Base-by-base conservation (phyloP, 768 basidiomycete genomes). In the Phaffia australis region DNA sequence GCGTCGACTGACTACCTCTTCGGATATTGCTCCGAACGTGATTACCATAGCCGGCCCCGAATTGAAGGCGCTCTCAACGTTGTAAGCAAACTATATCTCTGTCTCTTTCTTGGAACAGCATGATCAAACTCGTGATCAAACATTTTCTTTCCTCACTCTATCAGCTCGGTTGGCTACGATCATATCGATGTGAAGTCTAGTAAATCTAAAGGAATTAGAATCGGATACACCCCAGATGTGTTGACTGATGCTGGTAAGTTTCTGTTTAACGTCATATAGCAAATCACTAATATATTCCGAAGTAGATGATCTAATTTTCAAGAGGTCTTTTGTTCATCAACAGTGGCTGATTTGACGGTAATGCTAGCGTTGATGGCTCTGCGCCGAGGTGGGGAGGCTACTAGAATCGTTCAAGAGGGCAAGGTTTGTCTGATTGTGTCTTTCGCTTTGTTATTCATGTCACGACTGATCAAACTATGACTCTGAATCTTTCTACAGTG, bases 291-390 rank as follows among this genome's bases (percentile, higher is more conserved):
- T 59, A 60, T 56, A 32, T 48, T n/a, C 35, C 29, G 7, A 35
- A 0, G 21, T 6, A 9, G 25, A 47, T 27, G 48, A 47, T 5
- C 49, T 19, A 25, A 8, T 9, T 51, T 5, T 16, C 35, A 15
- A 21, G 58, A 21, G 27, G 19, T 23, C 29, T 21, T 55, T 48
- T n/a, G 52, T 69, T 3, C 62, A n/a, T 63, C 11, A 21, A 11
- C 25, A 91, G 93, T 95, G 25, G 93, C 95, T 21, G 95, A 99
- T 75, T 75, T 89, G 11, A 83, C 85, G 0, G 81, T 94, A 50
- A 90, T 97, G 88, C 83, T 99, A 16, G 86, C 85, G 0, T 81
- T 99, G 47, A 97, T 97, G 92, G 92, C 93, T 0, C 82, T 86
- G 60, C 82, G 95, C n/a, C 86, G 88, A 60, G 87, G 80, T 4